phyloP scores from a whole-genome alignment of 805 yeast species.

The Yamadazyma sp. region DNA sequence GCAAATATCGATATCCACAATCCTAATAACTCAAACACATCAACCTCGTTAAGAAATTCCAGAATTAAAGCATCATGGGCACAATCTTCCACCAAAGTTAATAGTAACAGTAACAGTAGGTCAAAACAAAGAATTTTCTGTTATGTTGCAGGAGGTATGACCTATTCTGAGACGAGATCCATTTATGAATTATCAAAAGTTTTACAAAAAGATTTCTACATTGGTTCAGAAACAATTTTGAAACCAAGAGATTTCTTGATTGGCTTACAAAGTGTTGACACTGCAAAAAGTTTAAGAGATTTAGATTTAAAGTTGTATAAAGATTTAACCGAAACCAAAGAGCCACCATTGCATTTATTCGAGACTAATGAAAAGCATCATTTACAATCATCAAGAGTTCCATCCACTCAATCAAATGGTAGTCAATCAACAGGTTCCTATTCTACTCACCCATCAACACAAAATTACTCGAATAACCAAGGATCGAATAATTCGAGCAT shows the following conservation, averaged over 20 bases:
- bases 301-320: constrained; percentile 37
- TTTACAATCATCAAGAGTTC: constrained; percentile 8
- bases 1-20: constrained; percentile 12
- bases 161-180: constrained; percentile 76
- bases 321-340: constrained; percentile 24
- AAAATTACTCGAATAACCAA: background rate
- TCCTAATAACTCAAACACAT: constrained; percentile 1
- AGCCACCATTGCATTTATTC: constrained; percentile 44
- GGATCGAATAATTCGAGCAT: constrained; percentile 1
- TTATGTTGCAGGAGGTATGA: constrained; percentile 86
- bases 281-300: constrained; percentile 35
- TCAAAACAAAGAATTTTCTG: constrained; percentile 68
- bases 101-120: constrained; percentile 8
- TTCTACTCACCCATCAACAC: no score
- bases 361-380: constrained; percentile 23
- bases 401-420: background rate
- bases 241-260: constrained; percentile 50
- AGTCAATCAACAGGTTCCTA: background rate
- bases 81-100: constrained; percentile 27
- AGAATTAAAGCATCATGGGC: constrained; percentile 80
- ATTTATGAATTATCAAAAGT: constrained; percentile 64
- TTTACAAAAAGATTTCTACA: constrained; percentile 66
- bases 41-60: constrained; percentile 59
- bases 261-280: constrained; percentile 40
- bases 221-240: constrained; percentile 77